These are phyloP conservation scores for Moniliella sp. DNA, from an alignment of 1,284 basidiomycete species.

Conservation along the genomic window DNA sequence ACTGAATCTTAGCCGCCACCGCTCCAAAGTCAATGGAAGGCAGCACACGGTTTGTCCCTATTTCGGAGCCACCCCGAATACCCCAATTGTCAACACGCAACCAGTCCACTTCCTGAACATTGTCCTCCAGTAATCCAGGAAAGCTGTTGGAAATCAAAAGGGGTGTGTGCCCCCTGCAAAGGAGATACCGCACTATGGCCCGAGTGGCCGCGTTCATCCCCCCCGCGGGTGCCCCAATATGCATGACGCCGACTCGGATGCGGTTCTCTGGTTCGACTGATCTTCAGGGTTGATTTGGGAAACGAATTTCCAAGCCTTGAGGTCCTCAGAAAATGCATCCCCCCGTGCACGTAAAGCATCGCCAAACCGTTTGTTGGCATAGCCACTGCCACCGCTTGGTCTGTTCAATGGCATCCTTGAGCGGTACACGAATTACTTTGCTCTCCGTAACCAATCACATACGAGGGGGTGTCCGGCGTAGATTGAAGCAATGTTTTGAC, in stretches of 20 bases:
- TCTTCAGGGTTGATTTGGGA: slow-evolving; percentile 39
- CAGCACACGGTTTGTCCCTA: slow-evolving; percentile 76
- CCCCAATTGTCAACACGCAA: slow-evolving; percentile 85
- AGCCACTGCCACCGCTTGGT: slow-evolving; percentile 65
- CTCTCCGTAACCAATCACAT: slow-evolving; percentile 87
- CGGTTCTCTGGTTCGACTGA: slow-evolving; percentile 40
- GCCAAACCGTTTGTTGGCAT: slow-evolving; percentile 65
- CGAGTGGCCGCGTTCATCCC: slow-evolving; percentile 97
- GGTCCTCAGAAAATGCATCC: slow-evolving; percentile 67
- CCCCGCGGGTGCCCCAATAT: slow-evolving; percentile 85
- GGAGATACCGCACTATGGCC: slow-evolving; percentile 74
- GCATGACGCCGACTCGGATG: slow-evolving; percentile 71
- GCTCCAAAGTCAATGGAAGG: slow-evolving; percentile 73
- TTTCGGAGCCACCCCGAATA: slow-evolving; percentile 82
- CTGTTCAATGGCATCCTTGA: slow-evolving; percentile 70
- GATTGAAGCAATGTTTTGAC: slow-evolving; percentile 73
- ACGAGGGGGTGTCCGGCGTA: slow-evolving; percentile 70
- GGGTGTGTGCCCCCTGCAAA: slow-evolving; percentile 76
- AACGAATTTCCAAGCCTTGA: slow-evolving; percentile 52
- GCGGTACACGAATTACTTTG: slow-evolving; percentile 79
- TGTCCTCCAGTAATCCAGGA: slow-evolving; percentile 72
- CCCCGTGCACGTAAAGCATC: slow-evolving; percentile 72
- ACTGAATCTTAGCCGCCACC: slow-evolving; percentile 62
- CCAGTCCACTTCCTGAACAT: slow-evolving; percentile 70
- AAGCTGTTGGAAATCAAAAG: slow-evolving; percentile 86